phyloP scores from a whole-genome alignment of 768 basidiomycete species.

The Phylloporus scabripes region DNA sequence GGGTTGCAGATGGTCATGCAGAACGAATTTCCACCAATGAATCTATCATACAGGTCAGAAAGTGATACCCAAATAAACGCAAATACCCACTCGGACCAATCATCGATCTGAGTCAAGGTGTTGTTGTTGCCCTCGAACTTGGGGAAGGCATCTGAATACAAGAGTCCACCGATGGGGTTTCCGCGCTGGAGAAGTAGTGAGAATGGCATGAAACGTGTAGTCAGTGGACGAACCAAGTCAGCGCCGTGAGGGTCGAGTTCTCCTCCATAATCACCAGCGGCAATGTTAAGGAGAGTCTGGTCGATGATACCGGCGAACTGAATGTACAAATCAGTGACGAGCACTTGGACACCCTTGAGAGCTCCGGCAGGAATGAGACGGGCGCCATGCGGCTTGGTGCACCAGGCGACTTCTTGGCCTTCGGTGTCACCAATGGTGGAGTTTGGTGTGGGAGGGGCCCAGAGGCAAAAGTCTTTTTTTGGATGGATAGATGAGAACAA shows the following conservation, averaged over 20 bases:
- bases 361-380: slow-evolving; percentile 65
- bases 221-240: slow-evolving; percentile 40
- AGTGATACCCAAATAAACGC: not conserved
- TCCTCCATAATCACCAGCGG: slow-evolving; percentile 56
- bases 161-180: slow-evolving; percentile 71
- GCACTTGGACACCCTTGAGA: slow-evolving; percentile 59
- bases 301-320: slow-evolving; percentile 62
- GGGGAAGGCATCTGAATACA: slow-evolving; percentile 59
- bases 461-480: slow-evolving; percentile 62
- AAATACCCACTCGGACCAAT: slow-evolving; percentile 57
- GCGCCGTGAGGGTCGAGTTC: slow-evolving; percentile 77
- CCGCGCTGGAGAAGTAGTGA: slow-evolving; percentile 45
- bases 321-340: slow-evolving; percentile 51
- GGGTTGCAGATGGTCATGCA: slow-evolving; percentile 74
- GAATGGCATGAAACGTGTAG: slow-evolving; percentile 11
- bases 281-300: slow-evolving; percentile 53
- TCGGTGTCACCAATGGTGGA: slow-evolving; percentile 62
- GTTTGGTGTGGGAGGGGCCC: slow-evolving; percentile 48
- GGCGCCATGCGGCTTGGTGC: slow-evolving; percentile 61
- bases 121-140: slow-evolving; percentile 33
- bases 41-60: slow-evolving; percentile 28
- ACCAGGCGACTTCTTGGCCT: slow-evolving; percentile 67
- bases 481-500: slow-evolving; percentile 23
- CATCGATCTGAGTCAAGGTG: slow-evolving; percentile 47
- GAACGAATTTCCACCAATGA: slow-evolving; percentile 61